These are phyloP conservation scores for Drechslerella stenobrocha DNA, from an alignment of 2,329 filamentous ascomycete genomes.

Conservation along the genomic window DNA sequence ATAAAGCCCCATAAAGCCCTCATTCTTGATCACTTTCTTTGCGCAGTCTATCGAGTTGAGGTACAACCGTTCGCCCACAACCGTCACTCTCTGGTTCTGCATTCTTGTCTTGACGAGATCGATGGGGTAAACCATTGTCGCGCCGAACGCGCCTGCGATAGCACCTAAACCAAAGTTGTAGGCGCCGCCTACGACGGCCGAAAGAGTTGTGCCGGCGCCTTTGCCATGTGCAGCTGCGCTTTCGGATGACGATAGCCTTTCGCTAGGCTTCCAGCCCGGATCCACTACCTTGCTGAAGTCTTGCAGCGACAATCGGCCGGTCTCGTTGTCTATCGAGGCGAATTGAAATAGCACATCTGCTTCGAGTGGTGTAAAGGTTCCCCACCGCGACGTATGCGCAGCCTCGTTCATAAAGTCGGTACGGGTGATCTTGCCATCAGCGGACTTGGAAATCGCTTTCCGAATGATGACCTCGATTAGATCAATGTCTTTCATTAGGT, in stretches of 20 bases:
- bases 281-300: conserved; percentile 97
- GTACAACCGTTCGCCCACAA: conserved; percentile 84
- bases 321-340: conserved; percentile 85
- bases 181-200: conserved; percentile 56
- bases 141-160: conserved; percentile 91
- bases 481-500: conserved; percentile 97
- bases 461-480: conserved; percentile 90
- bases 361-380: conserved; percentile 96
- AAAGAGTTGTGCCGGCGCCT: conserved; percentile 58
- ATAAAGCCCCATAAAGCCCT: conserved; percentile 86
- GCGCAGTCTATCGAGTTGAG: conserved; percentile 98
- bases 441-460: conserved; percentile 78
- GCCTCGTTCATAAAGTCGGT: conserved; percentile 95
- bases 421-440: conserved; percentile 89
- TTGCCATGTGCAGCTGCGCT: conserved; percentile 61
- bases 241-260: conserved; percentile 57
- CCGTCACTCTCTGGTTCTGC: conserved; percentile 88
- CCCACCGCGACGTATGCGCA: conserved; percentile 86
- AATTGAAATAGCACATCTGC: conserved; percentile 99
- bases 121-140: conserved; percentile 99
- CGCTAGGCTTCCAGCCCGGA: conserved; percentile 75
- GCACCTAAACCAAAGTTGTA: conserved; percentile 92
- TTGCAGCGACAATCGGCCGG: conserved; percentile 75
- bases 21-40: conserved; percentile 87
- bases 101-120: conserved; percentile 97